phyloP scores from a whole-genome alignment of 192 early-diverging fungal species.

The Linnemannia exigua region DNA sequence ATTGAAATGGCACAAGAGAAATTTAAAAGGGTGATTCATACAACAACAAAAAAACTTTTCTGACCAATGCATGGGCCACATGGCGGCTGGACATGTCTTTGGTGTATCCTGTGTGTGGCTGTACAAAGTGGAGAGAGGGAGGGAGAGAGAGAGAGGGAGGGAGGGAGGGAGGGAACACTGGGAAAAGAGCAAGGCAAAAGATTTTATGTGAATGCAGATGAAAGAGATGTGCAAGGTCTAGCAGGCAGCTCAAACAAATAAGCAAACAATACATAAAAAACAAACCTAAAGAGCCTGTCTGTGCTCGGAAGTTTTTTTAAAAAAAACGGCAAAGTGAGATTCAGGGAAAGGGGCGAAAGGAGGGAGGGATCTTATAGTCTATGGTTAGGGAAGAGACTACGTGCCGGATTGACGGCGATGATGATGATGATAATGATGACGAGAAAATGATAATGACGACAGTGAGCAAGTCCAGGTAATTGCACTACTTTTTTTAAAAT shows the following conservation, averaged over 20 bases:
- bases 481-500: background rate
- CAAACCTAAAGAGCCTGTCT: background rate
- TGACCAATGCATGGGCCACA: constrained; percentile 6
- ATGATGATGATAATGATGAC: too few species aligned
- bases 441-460: too few species aligned
- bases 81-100: background rate
- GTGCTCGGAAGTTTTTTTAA: background rate
- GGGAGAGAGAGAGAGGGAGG: background rate
- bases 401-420: too few species aligned
- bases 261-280: background rate
- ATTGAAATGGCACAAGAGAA: background rate
- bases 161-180: too few species aligned
- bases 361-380: too few species aligned
- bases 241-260: too few species aligned
- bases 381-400: too few species aligned
- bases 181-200: background rate
- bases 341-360: too few species aligned
- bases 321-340: too few species aligned
- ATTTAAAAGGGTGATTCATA: background rate
- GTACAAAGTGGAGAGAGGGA: background rate
- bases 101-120: background rate
- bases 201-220: too few species aligned
- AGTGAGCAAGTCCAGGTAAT: too few species aligned
- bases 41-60: background rate
- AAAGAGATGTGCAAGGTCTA: too few species aligned